Evolutionary conservation across 2,329 filamentous ascomycete species (phyloP).

Genomic region (Pyrenophora seminiperda): DNA sequence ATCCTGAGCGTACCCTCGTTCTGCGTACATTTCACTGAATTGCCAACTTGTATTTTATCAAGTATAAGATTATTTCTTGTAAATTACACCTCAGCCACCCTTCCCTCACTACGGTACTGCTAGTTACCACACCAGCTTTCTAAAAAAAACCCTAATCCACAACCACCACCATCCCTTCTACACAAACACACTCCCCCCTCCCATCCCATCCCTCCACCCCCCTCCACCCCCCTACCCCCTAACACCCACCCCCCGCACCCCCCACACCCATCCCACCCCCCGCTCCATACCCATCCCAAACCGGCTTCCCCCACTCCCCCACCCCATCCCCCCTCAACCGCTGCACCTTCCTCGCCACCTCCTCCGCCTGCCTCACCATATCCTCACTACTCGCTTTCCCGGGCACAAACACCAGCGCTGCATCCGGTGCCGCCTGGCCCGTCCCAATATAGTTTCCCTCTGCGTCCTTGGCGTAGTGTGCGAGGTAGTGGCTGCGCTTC

Average conservation of each 20-base stretch:
- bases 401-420: conserved; percentile 36
- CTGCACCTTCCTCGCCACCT: conserved; percentile 33
- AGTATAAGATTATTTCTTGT: too few species aligned
- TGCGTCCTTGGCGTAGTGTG: conserved; percentile 38
- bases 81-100: too few species aligned
- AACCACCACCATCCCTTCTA: too few species aligned
- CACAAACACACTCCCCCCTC: not conserved
- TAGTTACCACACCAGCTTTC: too few species aligned
- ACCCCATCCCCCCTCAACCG: conserved; percentile 13
- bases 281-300: not conserved
- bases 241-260: not conserved
- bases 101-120: too few species aligned
- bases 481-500: conserved; percentile 33
- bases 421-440: conserved; percentile 28
- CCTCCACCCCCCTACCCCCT: not conserved
- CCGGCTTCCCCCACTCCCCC: conserved; percentile 12
- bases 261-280: too few species aligned
- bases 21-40: too few species aligned
- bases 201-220: too few species aligned
- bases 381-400: conserved; percentile 36
- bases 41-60: too few species aligned
- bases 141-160: too few species aligned
- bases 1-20: too few species aligned
- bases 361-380: conserved; percentile 32
- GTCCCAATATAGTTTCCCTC: conserved; percentile 39